Base-by-base conservation (phyloP, 768 basidiomycete genomes). In the Gloeostereum incarnatum region DNA sequence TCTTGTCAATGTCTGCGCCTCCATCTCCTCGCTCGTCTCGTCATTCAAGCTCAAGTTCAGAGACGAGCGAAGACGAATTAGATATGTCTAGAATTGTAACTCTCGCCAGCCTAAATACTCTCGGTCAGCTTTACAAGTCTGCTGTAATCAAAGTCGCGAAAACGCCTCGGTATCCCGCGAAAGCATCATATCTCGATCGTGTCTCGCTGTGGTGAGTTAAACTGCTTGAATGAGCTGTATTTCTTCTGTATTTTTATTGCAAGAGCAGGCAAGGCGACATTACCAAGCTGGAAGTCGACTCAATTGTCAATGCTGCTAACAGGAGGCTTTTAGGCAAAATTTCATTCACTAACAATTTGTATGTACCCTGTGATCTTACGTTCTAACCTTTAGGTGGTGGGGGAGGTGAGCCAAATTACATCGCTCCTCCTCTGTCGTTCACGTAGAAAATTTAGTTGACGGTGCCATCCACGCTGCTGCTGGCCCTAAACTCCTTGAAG, bases 271-370 rank as follows among this genome's bases (percentile, higher is more conserved):
- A 83, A 51, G 84, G 83, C 18, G 81, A 89, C 56, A 88, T 91
- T 40, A 89, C 87, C 2, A 61, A 64, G 40, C 53, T 90, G 16
- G 65, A 77, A 36, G 60, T 83, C 8, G 86, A 88, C 52, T 62
- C 75, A 0, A 80, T 90, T 39, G 87, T 90, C 20, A 90, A 89
- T 49, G 88, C 88, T 9, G 88, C 87, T 5, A 90, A 90, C 50
- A 65, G 64, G 32, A 71, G 71, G 35, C 61, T 91, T 24, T 61
- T 81, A 34, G 87, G 87, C 85, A 14, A 14, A 34, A n/a, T 4
- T 9, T 9, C 7, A 8, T 29, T 29, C 26, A 29, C 26, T 11
- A 34, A 18, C 33, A 3, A 14, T n/a, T n/a, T n/a, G n/a, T n/a
- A n/a, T n/a, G n/a, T n/a, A n/a, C n/a, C 14, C 33, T 34, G n/a